Conservation (phyloP, 2,329 filamentous ascomycete species). For the Cladophialophora bantiana region DNA sequence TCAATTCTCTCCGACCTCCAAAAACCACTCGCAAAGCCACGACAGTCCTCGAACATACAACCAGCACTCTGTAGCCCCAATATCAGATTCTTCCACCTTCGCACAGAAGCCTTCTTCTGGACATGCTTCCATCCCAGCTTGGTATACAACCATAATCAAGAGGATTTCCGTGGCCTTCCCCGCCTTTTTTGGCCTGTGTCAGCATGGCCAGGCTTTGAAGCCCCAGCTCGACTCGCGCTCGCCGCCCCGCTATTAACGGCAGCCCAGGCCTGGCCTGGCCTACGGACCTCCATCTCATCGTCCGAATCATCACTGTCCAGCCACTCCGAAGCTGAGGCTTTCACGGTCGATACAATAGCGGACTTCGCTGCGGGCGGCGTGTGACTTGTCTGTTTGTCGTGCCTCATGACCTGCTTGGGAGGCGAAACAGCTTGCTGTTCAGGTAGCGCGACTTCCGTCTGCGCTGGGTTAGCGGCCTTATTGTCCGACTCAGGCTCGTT, state of each 20-base stretch:
- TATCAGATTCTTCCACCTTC: background rate
- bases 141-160: background rate
- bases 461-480: background rate
- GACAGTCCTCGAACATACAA: background rate
- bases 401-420: background rate
- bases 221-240: background rate
- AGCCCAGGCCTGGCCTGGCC: constrained; percentile 6
- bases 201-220: background rate
- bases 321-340: constrained; percentile 36
- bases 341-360: constrained; percentile 8
- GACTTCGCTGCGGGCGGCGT: background rate
- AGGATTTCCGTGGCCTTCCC: constrained; percentile 29
- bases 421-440: background rate
- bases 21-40: background rate
- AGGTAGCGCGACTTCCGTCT: background rate
- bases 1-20: background rate
- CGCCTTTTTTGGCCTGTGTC: constrained; percentile 12
- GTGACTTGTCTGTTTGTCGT: background rate
- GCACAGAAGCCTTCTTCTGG: background rate
- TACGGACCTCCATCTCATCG: constrained; percentile 14
- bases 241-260: constrained; percentile 22
- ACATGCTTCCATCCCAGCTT: background rate
- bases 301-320: constrained; percentile 36
- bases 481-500: constrained; percentile 13
- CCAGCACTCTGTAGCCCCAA: background rate